phyloP scores from a whole-genome alignment of 164 flowering plant genomes.

The Magnolia changhungtana region DNA sequence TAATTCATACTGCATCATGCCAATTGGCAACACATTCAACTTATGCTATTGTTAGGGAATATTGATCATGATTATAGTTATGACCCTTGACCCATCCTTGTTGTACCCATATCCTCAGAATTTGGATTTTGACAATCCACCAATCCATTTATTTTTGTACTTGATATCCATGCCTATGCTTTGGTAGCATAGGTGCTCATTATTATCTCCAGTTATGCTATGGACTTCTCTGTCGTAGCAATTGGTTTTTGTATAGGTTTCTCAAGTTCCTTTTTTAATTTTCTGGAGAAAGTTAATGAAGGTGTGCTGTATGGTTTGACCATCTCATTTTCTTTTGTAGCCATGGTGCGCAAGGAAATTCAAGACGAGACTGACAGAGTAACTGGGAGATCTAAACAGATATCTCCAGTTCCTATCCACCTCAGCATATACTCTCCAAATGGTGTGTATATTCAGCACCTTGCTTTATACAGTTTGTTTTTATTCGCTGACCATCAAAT shows the following conservation, averaged over 20 bases:
- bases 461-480: background rate
- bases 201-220: no score
- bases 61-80: no score
- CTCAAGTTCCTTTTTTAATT: background rate
- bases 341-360: slow-evolving; percentile 86
- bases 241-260: background rate
- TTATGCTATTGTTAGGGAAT: no score
- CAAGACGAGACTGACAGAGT: slow-evolving; percentile 90
- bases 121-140: no score
- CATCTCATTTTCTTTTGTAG: slow-evolving; percentile 34
- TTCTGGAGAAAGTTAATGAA: background rate
- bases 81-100: no score
- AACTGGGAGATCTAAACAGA: slow-evolving; percentile 78
- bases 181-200: no score
- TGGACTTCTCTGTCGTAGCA: background rate
- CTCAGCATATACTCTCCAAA: slow-evolving; percentile 93
- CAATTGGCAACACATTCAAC: no score
- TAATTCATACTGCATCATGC: no score
- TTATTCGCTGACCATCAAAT: background rate
- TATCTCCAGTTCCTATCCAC: slow-evolving; percentile 92
- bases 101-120: no score
- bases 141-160: no score
- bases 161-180: no score
- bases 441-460: slow-evolving; percentile 38
- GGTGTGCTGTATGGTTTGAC: background rate